Evolutionary conservation across 73 alveolate species (phyloP).

Genomic region (Paramecium primaurelia): DNA sequence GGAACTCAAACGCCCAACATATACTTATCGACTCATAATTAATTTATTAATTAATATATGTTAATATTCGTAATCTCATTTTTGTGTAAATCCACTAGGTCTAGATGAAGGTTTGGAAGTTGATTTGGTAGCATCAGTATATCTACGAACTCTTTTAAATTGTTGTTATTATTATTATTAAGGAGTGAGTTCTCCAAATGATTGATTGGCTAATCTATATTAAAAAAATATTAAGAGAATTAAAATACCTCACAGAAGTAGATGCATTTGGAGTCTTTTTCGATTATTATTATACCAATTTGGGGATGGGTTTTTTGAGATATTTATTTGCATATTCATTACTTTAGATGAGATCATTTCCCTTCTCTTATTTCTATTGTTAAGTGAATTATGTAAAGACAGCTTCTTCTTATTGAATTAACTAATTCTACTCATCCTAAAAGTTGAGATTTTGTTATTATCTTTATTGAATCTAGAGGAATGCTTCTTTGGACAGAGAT

Average conservation of each 20-base stretch:
- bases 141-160: background rate
- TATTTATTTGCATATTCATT: background rate
- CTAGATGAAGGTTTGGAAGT: background rate
- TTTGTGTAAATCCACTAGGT: slow-evolving; percentile 3
- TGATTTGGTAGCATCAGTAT: background rate
- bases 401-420: background rate
- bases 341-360: background rate
- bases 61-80: background rate
- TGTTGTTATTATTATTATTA: background rate
- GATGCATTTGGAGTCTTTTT: slow-evolving; percentile 32
- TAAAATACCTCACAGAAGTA: slow-evolving; percentile 15
- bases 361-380: background rate
- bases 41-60: background rate
- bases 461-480: background rate
- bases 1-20: slow-evolving; percentile 73
- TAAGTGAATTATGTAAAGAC: background rate
- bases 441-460: background rate
- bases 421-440: background rate
- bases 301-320: background rate
- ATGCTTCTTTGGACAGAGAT: background rate
- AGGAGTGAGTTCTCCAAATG: background rate
- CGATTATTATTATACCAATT: background rate
- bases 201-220: background rate
- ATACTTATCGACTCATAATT: slow-evolving; percentile 65
- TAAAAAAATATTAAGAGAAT: background rate